Evolutionary conservation across 2,329 filamentous ascomycete species (phyloP), one percentile per base, ranked within the genome.

Genomic region (Neonectria magnoliae): DNA sequence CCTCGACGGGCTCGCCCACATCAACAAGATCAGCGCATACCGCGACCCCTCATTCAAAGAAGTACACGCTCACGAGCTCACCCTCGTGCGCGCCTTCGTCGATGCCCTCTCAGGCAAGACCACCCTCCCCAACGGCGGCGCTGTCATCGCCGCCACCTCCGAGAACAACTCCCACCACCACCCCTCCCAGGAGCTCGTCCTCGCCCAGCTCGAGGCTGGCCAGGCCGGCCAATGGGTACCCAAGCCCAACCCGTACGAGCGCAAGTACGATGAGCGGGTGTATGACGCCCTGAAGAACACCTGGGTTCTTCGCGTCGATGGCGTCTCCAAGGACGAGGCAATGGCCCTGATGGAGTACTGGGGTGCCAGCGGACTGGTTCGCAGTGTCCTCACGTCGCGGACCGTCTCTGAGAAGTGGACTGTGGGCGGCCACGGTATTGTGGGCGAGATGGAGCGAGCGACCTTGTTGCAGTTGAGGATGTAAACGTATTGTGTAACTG

Each of bases 281-380:
- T 86, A 87, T 68, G 83, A 83, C 22, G 81, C 80, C 2, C 79
- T 91, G 57, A 78, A 83, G 67, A 82, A 82, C 48, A 81, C 85
- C 44, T 77, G 81, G 63, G 81, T 89, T 2, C 68, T 90, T 57
- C 84, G 87, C 20, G 76, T 97, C 20, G 84, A 86, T 45, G 91
- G 93, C 9, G 74, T 98, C 70, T 90, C 83, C 72, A 92, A 90
- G 79, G 81, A 85, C 2, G 95, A 98, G 81, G 90, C 93, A 11
- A 87, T 91, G 64, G 86, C 89, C 1, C 83, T 97, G 71, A 91
- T 98, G 89, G 94, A 98, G 82, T 98, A 98, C 81, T 98, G 95
- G 85, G 94, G 93, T 5, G 89, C 88, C 38, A 97, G 93, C 78
- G 96, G 95, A 13, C 84, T 97, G 76, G 77, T 97, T 75, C 87